A percentile compares a stretch with the other conserved stretches of the same genome.
Conservation (phyloP, 2,329 filamentous ascomycete genomes). For the Colletotrichum karsti region DNA sequence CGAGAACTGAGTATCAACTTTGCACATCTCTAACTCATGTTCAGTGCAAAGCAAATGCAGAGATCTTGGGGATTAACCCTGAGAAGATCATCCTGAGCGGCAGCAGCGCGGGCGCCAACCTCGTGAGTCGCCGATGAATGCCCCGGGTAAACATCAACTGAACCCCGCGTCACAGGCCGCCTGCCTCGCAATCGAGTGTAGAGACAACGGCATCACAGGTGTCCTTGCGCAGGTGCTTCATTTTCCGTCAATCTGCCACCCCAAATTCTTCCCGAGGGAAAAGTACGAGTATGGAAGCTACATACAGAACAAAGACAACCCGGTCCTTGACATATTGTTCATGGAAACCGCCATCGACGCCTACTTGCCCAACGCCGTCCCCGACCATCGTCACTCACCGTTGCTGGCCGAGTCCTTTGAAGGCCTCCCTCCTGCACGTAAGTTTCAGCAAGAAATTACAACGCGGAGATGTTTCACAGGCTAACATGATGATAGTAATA, state of each 20-base stretch:
- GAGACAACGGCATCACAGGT: constrained; percentile 40
- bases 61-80: constrained; percentile 38
- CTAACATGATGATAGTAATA: constrained; percentile 36
- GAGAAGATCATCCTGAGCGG: constrained; percentile 46
- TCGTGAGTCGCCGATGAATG: constrained; percentile 40
- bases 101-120: constrained; percentile 44
- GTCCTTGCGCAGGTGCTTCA: constrained; percentile 43
- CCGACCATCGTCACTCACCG: constrained; percentile 40
- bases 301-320: constrained; percentile 41
- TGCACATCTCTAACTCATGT: not conserved
- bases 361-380: constrained; percentile 39
- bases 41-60: constrained; percentile 40
- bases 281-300: constrained; percentile 46
- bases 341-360: constrained; percentile 44
- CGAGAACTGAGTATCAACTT: not conserved
- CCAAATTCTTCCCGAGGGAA: constrained; percentile 41
- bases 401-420: constrained; percentile 40
- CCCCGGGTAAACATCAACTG: too few relatives aligned
- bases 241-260: constrained; percentile 45
- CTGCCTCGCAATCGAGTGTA: constrained; percentile 39
- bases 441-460: constrained; percentile 21
- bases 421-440: constrained; percentile 43
- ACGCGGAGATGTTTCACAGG: not conserved
- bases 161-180: too few relatives aligned
- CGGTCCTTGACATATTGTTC: constrained; percentile 35